Evolutionary conservation across 1,139 yeast genomes (phyloP).

Genomic region (Hansenula lynferdii): DNA sequence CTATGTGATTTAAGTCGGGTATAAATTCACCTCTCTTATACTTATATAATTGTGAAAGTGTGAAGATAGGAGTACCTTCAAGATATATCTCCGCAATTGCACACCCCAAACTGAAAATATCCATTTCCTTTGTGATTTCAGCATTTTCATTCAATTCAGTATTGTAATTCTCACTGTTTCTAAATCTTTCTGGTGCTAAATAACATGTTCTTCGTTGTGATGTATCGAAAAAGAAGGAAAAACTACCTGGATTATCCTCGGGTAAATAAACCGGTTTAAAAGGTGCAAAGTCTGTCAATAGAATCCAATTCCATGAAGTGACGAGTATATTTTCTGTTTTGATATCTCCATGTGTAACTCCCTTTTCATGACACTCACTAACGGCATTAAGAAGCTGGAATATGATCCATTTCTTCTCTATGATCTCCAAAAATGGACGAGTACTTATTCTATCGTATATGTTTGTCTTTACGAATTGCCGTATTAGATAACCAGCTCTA

Average conservation of each 20-base stretch:
- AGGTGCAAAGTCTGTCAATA: slow-evolving; percentile 77
- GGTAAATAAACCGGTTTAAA: slow-evolving; percentile 85
- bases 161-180: slow-evolving; percentile 26
- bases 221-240: slow-evolving; percentile 87
- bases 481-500: slow-evolving; percentile 83
- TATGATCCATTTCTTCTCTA: slow-evolving; percentile 80
- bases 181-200: slow-evolving; percentile 91
- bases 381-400: slow-evolving; percentile 70
- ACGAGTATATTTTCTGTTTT: slow-evolving; percentile 85
- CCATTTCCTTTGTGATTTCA: slow-evolving; percentile 65
- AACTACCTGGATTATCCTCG: slow-evolving; percentile 93
- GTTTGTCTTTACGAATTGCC: slow-evolving; percentile 76
- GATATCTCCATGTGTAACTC: slow-evolving; percentile 82
- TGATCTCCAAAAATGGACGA: slow-evolving; percentile 77
- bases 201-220: slow-evolving; percentile 85
- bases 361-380: slow-evolving; percentile 56
- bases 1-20: slow-evolving; percentile 56
- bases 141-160: slow-evolving; percentile 29
- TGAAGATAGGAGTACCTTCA: slow-evolving; percentile 85
- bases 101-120: slow-evolving; percentile 87
- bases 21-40: slow-evolving; percentile 64
- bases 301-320: slow-evolving; percentile 86
- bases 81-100: slow-evolving; percentile 83
- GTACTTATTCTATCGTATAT: slow-evolving; percentile 83
- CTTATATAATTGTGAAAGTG: slow-evolving; percentile 81